Evolutionary conservation across 345 rosid genomes (phyloP).

Genomic region (Camelina sativa): DNA sequence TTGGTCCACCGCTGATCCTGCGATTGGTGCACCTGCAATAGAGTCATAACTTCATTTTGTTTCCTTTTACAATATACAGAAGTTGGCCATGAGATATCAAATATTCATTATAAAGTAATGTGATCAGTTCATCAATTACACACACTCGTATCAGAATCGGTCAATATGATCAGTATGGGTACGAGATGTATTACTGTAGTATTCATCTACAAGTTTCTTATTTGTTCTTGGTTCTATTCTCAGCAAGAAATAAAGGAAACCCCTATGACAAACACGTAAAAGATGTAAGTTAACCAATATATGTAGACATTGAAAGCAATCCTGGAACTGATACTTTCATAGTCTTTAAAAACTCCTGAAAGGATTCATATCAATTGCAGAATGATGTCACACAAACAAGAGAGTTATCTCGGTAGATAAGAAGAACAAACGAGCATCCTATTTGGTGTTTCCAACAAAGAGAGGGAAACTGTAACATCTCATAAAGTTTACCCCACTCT

Average conservation of each 20-base stretch:
- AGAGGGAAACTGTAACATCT: background rate
- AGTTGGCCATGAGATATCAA: background rate
- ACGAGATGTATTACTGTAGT: background rate
- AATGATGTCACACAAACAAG: background rate
- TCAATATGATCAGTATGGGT: background rate
- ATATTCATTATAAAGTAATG: background rate
- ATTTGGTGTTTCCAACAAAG: no score
- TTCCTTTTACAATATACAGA: background rate
- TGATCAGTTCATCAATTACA: background rate
- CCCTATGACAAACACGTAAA: background rate
- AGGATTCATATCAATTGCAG: background rate
- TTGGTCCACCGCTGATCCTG: constrained; percentile 90
- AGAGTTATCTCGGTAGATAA: constrained; percentile 7
- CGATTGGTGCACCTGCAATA: constrained; percentile 87
- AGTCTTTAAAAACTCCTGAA: background rate
- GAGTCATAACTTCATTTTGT: background rate
- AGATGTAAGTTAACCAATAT: background rate
- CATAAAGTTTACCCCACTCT: constrained; percentile 13
- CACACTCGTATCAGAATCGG: background rate
- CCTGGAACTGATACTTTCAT: background rate
- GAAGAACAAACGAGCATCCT: background rate
- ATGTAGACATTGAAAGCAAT: background rate
- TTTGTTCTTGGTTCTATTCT: background rate
- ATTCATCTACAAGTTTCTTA: background rate
- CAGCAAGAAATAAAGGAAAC: constrained; percentile 1